These are phyloP conservation scores for Protostelium mycophagum DNA, from an alignment of 78 protist genomes.

Conservation along the genomic window DNA sequence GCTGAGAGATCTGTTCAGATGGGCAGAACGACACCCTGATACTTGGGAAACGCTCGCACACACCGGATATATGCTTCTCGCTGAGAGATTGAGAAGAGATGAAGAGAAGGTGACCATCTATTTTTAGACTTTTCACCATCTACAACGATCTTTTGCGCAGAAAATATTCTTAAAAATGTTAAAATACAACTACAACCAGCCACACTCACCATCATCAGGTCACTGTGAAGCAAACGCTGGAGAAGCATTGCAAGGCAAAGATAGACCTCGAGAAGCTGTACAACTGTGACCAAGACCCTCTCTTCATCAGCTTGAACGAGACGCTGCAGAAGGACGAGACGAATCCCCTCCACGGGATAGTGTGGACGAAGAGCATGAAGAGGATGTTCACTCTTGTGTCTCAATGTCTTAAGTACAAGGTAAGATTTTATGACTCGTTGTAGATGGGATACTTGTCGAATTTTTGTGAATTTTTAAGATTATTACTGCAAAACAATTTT, in stretches of 20 bases:
- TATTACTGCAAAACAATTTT: too few relatives aligned
- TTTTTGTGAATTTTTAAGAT: neutral
- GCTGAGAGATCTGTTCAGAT: constrained; percentile 97
- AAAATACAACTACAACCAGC: neutral
- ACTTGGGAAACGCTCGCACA: constrained; percentile 78
- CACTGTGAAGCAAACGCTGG: constrained; percentile 60
- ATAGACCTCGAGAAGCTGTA: constrained; percentile 58
- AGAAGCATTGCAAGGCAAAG: constrained; percentile 55
- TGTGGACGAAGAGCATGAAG: constrained; percentile 76
- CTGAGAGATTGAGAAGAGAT: constrained; percentile 84
- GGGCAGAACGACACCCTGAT: constrained; percentile 87
- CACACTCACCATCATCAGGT: neutral
- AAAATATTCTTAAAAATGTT: neutral
- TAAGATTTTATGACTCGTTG: neutral
- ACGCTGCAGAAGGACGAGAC: neutral
- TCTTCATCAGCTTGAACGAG: constrained; percentile 19
- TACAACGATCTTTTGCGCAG: too few relatives aligned
- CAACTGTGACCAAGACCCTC: constrained; percentile 8
- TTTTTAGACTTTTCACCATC: too few relatives aligned
- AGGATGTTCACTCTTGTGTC: constrained; percentile 81
- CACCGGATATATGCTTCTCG: constrained; percentile 92
- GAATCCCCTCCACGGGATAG: constrained; percentile 66
- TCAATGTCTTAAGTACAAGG: constrained; percentile 57
- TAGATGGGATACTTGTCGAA: neutral
- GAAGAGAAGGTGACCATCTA: constrained; percentile 79